Evolutionary conservation across 2,329 filamentous ascomycete genomes (phyloP), one percentile per base, ranked within the genome.

Genomic region (Penicillium paneum): DNA sequence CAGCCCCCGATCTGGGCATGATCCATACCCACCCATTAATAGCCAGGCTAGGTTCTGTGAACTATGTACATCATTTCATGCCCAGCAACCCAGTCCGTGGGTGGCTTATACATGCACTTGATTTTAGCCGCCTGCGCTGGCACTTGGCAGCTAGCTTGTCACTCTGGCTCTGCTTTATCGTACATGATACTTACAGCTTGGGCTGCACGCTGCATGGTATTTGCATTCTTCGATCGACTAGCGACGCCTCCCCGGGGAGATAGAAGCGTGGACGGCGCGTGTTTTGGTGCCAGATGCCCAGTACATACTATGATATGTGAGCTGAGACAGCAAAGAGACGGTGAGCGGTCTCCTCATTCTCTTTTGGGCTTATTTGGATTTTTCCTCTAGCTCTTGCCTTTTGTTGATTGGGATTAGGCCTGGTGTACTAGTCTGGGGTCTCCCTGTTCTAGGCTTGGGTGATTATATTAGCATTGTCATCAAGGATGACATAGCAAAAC

Each of bases 201-300:
- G 28, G 8, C 40, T 44, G 13, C 42, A 43, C 13, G 21, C 38
- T 42, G 44, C 44, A 42, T 53, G n/a, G 24, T 28, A 28, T 31
- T 31, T 52, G 34, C 39, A 50, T 44, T 34, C 39, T 35, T 54
- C 45, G 38, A 49, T 54, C 34, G 52, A 54, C 52, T 28, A 54
- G 21, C 13, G 52, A 43, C 12, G 19, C 39, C 39, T 28, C 21
- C 11, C 51, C 29, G 46, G 52, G 40, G 21, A 49, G 47, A 32
- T n/a, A 43, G 36, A 49, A 49, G 47, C 47, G 47, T 49, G 47
- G 47, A 34, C 5, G 24, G 47, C 47, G 36, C 11, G 36, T 49
- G 36, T 42, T 24, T 34, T 21, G 8, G 42, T 44, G 42, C 39
- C 34, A 26, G 45, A 19, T 39, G 24, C 34, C 21, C 21, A 6